Evolutionary conservation across 768 basidiomycete genomes (phyloP).

Genomic region (Amanita molliuscula): DNA sequence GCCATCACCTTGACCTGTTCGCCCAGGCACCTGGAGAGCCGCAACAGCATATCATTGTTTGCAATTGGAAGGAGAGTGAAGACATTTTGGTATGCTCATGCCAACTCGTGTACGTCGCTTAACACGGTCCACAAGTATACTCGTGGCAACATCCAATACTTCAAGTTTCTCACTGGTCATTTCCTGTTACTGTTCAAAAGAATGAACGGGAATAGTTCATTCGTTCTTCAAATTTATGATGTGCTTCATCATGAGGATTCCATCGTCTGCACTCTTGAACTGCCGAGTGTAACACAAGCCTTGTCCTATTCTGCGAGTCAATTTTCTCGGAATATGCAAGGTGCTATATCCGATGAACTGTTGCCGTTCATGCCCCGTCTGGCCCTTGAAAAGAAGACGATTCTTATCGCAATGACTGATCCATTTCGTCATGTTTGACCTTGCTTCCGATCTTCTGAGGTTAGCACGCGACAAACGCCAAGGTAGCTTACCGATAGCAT

Average conservation of each 20-base stretch:
- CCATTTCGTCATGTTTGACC: not conserved
- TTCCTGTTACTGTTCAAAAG: not conserved
- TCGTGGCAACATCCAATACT: not conserved
- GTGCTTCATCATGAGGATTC: not conserved
- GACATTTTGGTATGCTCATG: not conserved
- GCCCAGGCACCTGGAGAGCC: not conserved
- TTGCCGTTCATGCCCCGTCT: not conserved
- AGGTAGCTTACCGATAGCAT: conserved; percentile 12
- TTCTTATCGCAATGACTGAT: not conserved
- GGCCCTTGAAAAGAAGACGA: not conserved
- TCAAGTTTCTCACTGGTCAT: not conserved
- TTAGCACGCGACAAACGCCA: not conserved
- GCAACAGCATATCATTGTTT: not conserved
- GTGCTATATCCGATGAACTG: not conserved
- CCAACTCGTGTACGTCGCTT: not conserved
- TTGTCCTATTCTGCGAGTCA: not conserved
- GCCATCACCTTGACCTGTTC: not conserved
- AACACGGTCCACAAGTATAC: not conserved
- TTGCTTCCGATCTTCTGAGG: not conserved
- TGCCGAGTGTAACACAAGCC: not conserved
- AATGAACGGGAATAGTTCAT: not conserved
- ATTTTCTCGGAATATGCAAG: not conserved
- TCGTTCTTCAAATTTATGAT: not conserved
- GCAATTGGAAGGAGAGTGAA: not conserved
- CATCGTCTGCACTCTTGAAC: not conserved